Conservation (phyloP, 352 stramenopile species). For the Pythium sukuiense region DNA sequence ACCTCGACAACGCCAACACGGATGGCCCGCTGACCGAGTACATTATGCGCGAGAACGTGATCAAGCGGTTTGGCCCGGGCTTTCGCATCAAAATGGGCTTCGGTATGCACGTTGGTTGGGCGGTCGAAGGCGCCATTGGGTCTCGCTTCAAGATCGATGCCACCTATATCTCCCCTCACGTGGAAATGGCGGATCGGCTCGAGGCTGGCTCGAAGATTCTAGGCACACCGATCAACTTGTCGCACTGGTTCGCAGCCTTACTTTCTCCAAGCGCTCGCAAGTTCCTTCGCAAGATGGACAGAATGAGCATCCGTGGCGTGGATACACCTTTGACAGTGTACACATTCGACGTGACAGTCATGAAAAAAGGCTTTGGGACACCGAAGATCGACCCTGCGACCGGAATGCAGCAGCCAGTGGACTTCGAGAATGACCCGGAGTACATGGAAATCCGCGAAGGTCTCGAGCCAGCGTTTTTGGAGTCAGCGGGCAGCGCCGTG, state of each 20-base stretch:
- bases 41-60: conserved; percentile 60
- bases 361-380: conserved; percentile 73
- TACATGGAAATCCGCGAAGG: conserved; percentile 84
- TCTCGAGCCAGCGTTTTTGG: conserved; percentile 78
- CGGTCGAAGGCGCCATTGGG: conserved; percentile 95
- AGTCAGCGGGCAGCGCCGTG: conserved; percentile 61
- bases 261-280: conserved; percentile 66
- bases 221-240: conserved; percentile 78
- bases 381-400: conserved; percentile 66
- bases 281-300: conserved; percentile 83
- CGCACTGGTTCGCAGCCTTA: conserved; percentile 78
- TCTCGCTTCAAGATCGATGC: conserved; percentile 96
- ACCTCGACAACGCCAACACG: conserved; percentile 83
- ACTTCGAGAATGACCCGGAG: conserved; percentile 83
- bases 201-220: conserved; percentile 95
- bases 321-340: conserved; percentile 83
- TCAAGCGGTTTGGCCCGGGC: conserved; percentile 77
- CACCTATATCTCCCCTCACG: conserved; percentile 96
- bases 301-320: conserved; percentile 82
- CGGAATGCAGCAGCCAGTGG: conserved; percentile 60
- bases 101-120: conserved; percentile 96
- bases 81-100: conserved; percentile 94
- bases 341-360: conserved; percentile 86
- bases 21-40: conserved; percentile 75
- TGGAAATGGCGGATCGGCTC: conserved; percentile 93